Conservation (phyloP, 129 eudicot genomes). For the Artemisia argyi region DNA sequence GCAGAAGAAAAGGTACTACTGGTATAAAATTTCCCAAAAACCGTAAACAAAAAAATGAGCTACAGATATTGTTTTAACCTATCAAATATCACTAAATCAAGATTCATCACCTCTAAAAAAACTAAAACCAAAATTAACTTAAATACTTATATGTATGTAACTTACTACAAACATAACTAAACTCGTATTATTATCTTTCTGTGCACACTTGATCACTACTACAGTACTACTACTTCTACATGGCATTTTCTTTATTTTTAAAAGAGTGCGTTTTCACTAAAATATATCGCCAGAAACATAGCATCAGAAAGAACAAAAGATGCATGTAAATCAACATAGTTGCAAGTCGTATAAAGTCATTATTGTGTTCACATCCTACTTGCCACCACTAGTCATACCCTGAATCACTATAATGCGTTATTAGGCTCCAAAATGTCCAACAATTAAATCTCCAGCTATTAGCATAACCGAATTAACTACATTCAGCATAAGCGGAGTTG, state of each 20-base stretch:
- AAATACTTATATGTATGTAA: too few species aligned
- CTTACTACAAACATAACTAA: too few species aligned
- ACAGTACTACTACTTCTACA: not conserved
- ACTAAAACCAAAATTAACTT: too few species aligned
- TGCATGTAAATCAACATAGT: not conserved
- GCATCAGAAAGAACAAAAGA: not conserved
- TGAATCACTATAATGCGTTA: not conserved
- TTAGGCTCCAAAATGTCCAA: not conserved
- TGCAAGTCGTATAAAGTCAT: not conserved
- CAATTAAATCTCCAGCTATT: not conserved
- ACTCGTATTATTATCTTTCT: too few species aligned
- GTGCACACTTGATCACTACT: conserved; percentile 31
- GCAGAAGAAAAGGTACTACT: too few species aligned
- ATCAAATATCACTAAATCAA: too few species aligned
- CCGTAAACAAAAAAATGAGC: too few species aligned
- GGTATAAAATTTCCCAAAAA: too few species aligned
- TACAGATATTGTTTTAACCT: too few species aligned
- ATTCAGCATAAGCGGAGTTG: not conserved
- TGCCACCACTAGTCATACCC: not conserved
- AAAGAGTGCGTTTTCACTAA: too few species aligned
- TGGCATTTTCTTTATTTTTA: not conserved
- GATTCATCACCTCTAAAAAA: too few species aligned
- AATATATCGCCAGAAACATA: not conserved
- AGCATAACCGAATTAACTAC: not conserved
- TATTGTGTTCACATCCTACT: not conserved